Evolutionary conservation across 2,329 filamentous ascomycete species (phyloP).

Genomic region (Ilyonectria mors-panacis): DNA sequence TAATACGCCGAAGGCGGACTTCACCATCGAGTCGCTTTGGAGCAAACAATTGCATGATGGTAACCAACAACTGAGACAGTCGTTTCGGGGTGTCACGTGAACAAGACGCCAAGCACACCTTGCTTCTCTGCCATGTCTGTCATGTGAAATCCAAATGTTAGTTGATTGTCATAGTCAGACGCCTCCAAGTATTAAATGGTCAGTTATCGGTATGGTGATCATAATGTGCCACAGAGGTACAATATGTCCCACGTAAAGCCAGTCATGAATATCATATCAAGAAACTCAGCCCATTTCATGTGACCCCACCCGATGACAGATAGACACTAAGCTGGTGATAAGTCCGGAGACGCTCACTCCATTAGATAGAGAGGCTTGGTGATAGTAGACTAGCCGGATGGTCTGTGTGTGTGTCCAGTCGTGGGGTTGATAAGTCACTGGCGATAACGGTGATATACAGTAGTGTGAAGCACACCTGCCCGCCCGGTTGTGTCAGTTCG

Average conservation of each 20-base stretch:
- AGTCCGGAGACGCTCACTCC: conserved; percentile 31
- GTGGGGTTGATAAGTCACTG: conserved; percentile 38
- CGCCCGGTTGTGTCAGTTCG: background rate
- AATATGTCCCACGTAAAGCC: conserved; percentile 14
- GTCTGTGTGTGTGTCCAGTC: conserved; percentile 31
- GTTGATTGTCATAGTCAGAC: conserved; percentile 2
- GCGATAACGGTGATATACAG: conserved; percentile 20
- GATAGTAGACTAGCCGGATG: conserved; percentile 23
- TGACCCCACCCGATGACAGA: conserved; percentile 34
- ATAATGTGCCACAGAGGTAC: conserved; percentile 3
- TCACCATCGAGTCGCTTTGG: background rate
- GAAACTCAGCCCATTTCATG: conserved; percentile 20
- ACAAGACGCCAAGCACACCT: background rate
- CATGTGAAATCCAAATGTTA: conserved; percentile 2
- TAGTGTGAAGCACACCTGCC: conserved; percentile 21
- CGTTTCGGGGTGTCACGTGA: conserved; percentile 17
- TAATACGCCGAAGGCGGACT: background rate
- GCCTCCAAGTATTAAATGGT: conserved; percentile 19
- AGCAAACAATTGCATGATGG: background rate
- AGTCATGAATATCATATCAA: conserved; percentile 12
- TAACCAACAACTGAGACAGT: conserved; percentile 6
- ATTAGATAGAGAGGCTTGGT: conserved; percentile 29
- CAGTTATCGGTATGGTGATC: conserved; percentile 2
- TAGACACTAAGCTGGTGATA: conserved; percentile 24
- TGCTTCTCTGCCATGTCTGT: background rate